These are phyloP conservation scores for Spathaspora sp. DNA, from an alignment of 1,139 yeast genomes.

Conservation along the genomic window DNA sequence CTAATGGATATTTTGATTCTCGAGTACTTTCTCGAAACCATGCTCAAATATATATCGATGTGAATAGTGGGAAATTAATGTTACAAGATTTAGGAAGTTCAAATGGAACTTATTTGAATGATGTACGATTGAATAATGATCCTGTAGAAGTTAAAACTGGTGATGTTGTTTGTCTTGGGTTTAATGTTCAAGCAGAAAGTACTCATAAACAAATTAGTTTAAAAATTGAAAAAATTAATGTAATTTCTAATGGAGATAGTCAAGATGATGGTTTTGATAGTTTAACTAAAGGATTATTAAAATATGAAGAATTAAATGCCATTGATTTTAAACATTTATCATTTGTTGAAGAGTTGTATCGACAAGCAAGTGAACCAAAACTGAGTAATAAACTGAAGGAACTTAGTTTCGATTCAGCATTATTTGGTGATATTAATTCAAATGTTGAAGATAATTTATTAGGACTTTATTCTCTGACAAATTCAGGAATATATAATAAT, in stretches of 20 bases:
- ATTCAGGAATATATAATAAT: conserved; percentile 64
- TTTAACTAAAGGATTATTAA: conserved; percentile 5
- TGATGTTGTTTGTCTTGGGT: conserved; percentile 84
- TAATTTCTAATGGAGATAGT: conserved; percentile 39
- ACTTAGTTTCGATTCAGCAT: conserved; percentile 52
- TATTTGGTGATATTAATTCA: conserved; percentile 75
- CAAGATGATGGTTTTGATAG: conserved; percentile 14
- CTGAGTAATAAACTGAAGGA: conserved; percentile 6
- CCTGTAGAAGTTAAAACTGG: conserved; percentile 67
- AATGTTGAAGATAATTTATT: conserved; percentile 59
- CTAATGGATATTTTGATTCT: conserved; percentile 93
- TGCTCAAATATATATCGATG: conserved; percentile 82
- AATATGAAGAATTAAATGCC: conserved; percentile 14
- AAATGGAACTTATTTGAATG: conserved; percentile 92
- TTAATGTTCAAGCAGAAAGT: conserved; percentile 80
- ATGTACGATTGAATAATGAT: conserved; percentile 62
- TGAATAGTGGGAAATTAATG: conserved; percentile 65
- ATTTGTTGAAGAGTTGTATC: conserved; percentile 41
- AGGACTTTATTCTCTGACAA: conserved; percentile 53
- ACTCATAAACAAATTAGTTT: conserved; percentile 87
- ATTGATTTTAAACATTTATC: conserved; percentile 44
- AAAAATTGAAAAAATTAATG: conserved; percentile 67
- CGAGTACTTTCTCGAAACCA: conserved; percentile 91
- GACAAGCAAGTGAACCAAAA: conserved; percentile 11
- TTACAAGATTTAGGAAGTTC: conserved; percentile 86